Percentiles rank a stretch among this genome's conserved stretches.
These are phyloP conservation scores for Ceriops tagal DNA, from an alignment of 345 rosid species.

Conservation along the genomic window DNA sequence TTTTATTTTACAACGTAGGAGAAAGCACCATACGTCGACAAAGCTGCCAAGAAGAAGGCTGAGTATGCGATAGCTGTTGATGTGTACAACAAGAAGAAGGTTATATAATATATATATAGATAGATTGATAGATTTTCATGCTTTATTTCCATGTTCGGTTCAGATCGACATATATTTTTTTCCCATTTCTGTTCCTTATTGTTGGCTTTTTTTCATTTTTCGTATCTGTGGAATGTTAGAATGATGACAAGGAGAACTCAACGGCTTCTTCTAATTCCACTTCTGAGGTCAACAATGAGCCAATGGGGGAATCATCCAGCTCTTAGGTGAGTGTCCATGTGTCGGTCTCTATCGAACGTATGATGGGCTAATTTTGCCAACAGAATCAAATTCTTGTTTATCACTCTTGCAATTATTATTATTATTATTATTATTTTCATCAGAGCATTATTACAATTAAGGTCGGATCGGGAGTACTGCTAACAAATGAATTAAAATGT, in stretches of 20 bases:
- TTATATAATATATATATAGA: conserved; percentile 3
- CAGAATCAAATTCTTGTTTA: neutral
- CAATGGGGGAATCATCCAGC: conserved; percentile 29
- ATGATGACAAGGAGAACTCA: conserved; percentile 3
- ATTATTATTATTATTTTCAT: too few relatives aligned
- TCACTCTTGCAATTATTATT: neutral
- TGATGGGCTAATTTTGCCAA: neutral
- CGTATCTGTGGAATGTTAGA: neutral
- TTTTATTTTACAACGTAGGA: conserved; percentile 18
- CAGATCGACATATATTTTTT: too few relatives aligned
- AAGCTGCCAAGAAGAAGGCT: conserved; percentile 31
- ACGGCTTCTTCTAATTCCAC: conserved; percentile 24
- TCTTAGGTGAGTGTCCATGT: conserved; percentile 23
- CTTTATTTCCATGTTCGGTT: neutral
- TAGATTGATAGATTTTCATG: neutral
- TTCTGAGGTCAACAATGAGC: conserved; percentile 28
- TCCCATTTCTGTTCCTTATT: neutral
- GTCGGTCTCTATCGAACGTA: neutral
- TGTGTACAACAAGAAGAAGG: conserved; percentile 22
- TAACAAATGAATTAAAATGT: neutral
- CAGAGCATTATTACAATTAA: neutral
- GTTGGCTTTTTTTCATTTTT: neutral
- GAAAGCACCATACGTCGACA: conserved; percentile 33
- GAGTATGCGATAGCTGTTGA: conserved; percentile 34
- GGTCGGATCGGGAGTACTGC: too few relatives aligned